phyloP scores from a whole-genome alignment of 495 filamentous ascomycete genomes.

The Trichoderma gamsii region DNA sequence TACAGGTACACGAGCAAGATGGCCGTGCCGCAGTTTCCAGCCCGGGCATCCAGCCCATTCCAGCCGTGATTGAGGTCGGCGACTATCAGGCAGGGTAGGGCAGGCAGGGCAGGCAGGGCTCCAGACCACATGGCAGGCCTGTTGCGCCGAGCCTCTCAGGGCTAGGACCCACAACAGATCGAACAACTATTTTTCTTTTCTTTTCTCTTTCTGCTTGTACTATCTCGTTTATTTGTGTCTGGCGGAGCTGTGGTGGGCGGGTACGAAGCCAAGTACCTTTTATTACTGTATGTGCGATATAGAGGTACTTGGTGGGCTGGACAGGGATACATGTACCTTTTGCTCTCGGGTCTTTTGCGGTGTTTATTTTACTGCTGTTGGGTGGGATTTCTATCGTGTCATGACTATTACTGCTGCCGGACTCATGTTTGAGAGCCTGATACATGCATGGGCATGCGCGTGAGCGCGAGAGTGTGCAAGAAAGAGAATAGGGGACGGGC shows the following conservation, averaged over 20 bases:
- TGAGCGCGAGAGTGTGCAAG: no score
- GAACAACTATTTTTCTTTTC: not conserved
- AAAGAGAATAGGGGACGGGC: no score
- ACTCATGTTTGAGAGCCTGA: no score
- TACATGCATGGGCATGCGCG: no score
- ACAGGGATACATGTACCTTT: no score
- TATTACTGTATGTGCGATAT: no score
- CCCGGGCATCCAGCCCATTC: not conserved
- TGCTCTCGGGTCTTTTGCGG: no score
- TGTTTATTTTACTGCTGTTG: no score
- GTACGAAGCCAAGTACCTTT: not conserved
- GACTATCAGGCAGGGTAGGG: not conserved
- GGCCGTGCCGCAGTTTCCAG: not conserved
- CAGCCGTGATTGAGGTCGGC: not conserved
- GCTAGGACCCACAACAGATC: not conserved
- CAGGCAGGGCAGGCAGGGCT: not conserved
- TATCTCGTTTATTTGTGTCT: not conserved
- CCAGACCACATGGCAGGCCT: constrained; percentile 11
- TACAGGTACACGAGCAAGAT: not conserved
- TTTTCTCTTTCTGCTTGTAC: not conserved
- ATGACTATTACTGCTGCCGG: no score
- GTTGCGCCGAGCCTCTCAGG: not conserved
- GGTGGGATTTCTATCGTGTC: no score
- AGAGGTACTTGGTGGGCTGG: no score
- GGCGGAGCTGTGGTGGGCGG: not conserved